Conservation (phyloP, 768 basidiomycete genomes). For the Lentinus tigrinus region DNA sequence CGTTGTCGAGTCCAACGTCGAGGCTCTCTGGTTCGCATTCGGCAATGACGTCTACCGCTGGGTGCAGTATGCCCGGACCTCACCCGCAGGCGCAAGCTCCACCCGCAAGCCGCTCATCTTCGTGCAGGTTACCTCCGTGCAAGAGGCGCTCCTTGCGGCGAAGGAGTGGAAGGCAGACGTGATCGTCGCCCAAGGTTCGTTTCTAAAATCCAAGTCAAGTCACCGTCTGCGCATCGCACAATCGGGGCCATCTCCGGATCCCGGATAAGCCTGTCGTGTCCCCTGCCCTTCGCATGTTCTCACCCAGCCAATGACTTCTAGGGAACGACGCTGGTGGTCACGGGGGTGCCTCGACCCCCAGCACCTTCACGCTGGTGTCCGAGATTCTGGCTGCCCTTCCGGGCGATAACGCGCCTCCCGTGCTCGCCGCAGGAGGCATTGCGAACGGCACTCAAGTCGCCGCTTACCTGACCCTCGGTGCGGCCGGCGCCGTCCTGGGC, state of each 20-base stretch:
- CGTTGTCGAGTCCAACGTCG: constrained; percentile 54
- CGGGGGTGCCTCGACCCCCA: constrained; percentile 53
- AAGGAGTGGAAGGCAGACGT: constrained; percentile 71
- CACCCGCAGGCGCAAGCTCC: constrained; percentile 43
- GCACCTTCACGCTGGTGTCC: constrained; percentile 60
- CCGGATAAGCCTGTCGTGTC: background rate
- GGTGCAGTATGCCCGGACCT: constrained; percentile 59
- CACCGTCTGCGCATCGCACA: background rate
- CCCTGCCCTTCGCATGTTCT: background rate
- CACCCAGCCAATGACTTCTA: constrained; percentile 27
- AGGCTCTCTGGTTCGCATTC: constrained; percentile 76
- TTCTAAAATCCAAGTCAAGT: too few species aligned
- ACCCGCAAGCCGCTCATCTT: constrained; percentile 54
- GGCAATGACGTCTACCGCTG: constrained; percentile 57
- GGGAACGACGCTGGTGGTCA: constrained; percentile 84
- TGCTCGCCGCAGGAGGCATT: constrained; percentile 78
- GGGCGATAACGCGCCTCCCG: constrained; percentile 42
- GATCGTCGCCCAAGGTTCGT: constrained; percentile 73
- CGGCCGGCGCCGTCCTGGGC: constrained; percentile 66
- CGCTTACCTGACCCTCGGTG: constrained; percentile 63
- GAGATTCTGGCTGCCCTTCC: constrained; percentile 45
- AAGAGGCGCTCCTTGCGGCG: constrained; percentile 59
- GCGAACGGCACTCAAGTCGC: constrained; percentile 64
- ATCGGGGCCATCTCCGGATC: constrained; percentile 1
- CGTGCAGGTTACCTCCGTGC: constrained; percentile 59